Evolutionary conservation across 73 alveolate genomes (phyloP).

Genomic region (Paramecium tetraurelia): DNA sequence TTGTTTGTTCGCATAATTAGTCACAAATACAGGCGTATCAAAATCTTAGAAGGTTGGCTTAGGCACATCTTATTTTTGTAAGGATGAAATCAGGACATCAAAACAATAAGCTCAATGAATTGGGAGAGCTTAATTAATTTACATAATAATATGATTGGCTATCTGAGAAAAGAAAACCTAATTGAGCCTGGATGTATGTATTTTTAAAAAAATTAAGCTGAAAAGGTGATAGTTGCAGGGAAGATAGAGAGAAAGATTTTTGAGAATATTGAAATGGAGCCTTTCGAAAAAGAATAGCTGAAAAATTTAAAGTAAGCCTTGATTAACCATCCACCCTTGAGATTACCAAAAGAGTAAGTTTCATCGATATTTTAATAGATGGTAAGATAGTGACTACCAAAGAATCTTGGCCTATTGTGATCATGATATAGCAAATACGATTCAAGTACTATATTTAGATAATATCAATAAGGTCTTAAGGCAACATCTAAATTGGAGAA

Average conservation of each 20-base stretch:
- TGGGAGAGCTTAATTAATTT: conserved; percentile 49
- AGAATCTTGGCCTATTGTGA: neutral
- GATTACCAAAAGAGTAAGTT: neutral
- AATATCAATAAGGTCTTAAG: neutral
- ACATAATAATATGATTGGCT: neutral
- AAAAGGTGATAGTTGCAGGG: neutral
- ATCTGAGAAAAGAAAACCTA: neutral
- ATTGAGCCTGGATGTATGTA: neutral
- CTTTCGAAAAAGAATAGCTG: neutral
- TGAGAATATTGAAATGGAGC: neutral
- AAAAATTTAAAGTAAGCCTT: neutral
- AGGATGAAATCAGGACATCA: conserved; percentile 65
- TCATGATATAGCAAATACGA: neutral
- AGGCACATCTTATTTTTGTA: conserved; percentile 57
- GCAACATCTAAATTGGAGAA: neutral
- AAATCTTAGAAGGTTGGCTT: conserved; percentile 50
- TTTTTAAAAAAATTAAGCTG: neutral
- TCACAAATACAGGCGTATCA: conserved; percentile 89
- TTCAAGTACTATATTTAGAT: neutral
- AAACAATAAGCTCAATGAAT: conserved; percentile 74
- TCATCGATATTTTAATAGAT: neutral
- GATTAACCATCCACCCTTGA: neutral
- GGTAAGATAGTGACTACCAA: neutral
- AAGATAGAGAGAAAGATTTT: neutral
- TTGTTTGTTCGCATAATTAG: conserved; percentile 85